phyloP scores from a whole-genome alignment of 257 asterid genomes.

The Linderniella brevidens region DNA sequence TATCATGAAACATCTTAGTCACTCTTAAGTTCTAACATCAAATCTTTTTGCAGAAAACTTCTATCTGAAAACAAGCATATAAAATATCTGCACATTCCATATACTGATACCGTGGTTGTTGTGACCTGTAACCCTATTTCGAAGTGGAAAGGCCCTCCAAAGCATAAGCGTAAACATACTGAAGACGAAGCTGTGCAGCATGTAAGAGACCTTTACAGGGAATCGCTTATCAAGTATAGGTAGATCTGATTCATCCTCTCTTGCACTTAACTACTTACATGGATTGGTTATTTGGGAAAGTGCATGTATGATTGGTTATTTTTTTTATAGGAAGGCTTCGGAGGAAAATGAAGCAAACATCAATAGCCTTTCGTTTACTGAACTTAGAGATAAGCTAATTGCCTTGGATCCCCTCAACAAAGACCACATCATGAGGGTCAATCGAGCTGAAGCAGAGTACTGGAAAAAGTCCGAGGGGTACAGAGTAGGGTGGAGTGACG shows the following conservation, averaged over 20 bases:
- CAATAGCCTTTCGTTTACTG: slow-evolving; percentile 63
- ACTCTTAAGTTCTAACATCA: too few species aligned
- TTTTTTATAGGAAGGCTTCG: slow-evolving; percentile 38
- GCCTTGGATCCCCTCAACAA: slow-evolving; percentile 79
- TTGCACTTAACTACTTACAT: slow-evolving; percentile 1
- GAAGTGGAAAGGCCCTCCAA: slow-evolving; percentile 60
- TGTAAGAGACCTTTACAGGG: slow-evolving; percentile 54
- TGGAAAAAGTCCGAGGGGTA: slow-evolving; percentile 94
- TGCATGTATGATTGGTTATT: not conserved
- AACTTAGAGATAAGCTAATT: slow-evolving; percentile 73
- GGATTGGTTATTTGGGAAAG: not conserved
- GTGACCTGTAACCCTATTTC: slow-evolving; percentile 85
- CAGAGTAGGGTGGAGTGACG: slow-evolving; percentile 94
- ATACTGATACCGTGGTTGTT: slow-evolving; percentile 78
- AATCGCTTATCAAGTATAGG: slow-evolving; percentile 52
- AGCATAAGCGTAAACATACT: slow-evolving; percentile 51
- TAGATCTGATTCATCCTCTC: slow-evolving; percentile 9
- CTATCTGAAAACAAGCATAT: slow-evolving; percentile 89
- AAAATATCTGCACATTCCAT: slow-evolving; percentile 78
- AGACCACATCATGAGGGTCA: slow-evolving; percentile 54
- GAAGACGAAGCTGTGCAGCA: slow-evolving; percentile 67
- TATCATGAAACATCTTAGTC: slow-evolving; percentile 2
- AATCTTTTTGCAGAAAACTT: slow-evolving; percentile 50
- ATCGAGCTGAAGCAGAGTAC: slow-evolving; percentile 93
- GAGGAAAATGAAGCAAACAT: slow-evolving; percentile 37